Base-by-base conservation (phyloP, 805 yeast genomes). In the Geotrichum ghanense region DNA sequence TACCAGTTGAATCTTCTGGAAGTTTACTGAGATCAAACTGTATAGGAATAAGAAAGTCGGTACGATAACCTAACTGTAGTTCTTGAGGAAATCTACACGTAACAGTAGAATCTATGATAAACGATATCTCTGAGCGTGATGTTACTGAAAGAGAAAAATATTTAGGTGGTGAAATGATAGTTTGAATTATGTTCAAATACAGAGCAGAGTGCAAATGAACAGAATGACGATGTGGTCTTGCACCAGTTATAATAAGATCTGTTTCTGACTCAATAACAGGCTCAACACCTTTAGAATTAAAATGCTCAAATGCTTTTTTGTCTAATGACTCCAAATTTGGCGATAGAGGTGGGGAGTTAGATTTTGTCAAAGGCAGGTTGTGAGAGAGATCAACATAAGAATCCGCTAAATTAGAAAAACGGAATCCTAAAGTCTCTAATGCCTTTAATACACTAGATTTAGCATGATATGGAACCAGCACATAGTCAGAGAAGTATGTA, bases 401-500 rank as follows among this genome's bases (percentile, higher is more conserved):
- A 45, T 74, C 67, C 39, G 73, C 66, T 34, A 66, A 53, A 50
- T 69, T 70, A 22, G 72, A 69, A 56, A 73, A 74, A 34, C 60
- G 59, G 54, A 74, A 75, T 40, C 69, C 64, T 39, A 66, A 63
- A 26, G 61, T 61, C 16, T 71, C 67, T 37, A 79, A 59, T 2
- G 76, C 68, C 24, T 57, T 54, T 3, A 74, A 59, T 1, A 77
- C 83, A 47, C 69, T 66, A 1, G 62, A 65, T 50, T 70, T 69
- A 4, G 68, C 65, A 3, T 56, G 53, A 31, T 58, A 59, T 0
- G 86, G 86, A n/a, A 79, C 68, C 42, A 80, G 63, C 20, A 80
- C 79, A 42, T 76, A 74, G 59, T 79, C 83, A 37, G 78, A 73
- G 59, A 77, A 79, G 60, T 79, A 81, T 26, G 79, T 76, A 16